A percentile compares a stretch with the other conserved stretches of the same genome.
These are phyloP conservation scores for Arthrobotrys sinensis DNA, from an alignment of 2,329 filamentous ascomycete species.

Conservation along the genomic window DNA sequence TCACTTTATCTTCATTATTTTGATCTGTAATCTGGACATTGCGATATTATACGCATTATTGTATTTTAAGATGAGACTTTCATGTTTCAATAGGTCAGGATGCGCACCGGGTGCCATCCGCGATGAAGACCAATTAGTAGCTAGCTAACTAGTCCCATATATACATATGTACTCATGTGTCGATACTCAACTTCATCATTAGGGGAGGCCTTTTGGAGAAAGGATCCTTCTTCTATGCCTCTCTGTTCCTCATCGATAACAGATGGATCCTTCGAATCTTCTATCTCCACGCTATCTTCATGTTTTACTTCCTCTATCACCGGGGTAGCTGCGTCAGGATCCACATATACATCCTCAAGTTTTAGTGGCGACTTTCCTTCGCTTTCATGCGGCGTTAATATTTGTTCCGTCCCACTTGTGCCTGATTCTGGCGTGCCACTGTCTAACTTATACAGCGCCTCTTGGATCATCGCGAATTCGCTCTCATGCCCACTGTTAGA, in stretches of 20 bases:
- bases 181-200: not conserved
- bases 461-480: constrained; percentile 28
- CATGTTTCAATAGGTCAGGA: too few species aligned
- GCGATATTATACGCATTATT: too few species aligned
- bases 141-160: too few species aligned
- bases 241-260: not conserved
- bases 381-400: constrained; percentile 22
- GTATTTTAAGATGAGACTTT: too few species aligned
- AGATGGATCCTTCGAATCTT: not conserved
- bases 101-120: too few species aligned
- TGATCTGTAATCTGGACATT: too few species aligned
- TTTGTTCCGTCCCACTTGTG: constrained; percentile 30
- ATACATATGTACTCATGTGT: not conserved
- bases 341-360: not conserved
- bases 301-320: not conserved
- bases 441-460: not conserved
- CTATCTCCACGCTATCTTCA: not conserved
- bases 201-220: not conserved
- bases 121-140: too few species aligned
- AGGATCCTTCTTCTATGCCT: not conserved
- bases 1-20: too few species aligned
- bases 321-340: constrained; percentile 15
- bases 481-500: not conserved
- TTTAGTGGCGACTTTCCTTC: not conserved
- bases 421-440: constrained; percentile 28